Conservation (phyloP, 2,329 filamentous ascomycete genomes). For the Fusarium sororula region DNA sequence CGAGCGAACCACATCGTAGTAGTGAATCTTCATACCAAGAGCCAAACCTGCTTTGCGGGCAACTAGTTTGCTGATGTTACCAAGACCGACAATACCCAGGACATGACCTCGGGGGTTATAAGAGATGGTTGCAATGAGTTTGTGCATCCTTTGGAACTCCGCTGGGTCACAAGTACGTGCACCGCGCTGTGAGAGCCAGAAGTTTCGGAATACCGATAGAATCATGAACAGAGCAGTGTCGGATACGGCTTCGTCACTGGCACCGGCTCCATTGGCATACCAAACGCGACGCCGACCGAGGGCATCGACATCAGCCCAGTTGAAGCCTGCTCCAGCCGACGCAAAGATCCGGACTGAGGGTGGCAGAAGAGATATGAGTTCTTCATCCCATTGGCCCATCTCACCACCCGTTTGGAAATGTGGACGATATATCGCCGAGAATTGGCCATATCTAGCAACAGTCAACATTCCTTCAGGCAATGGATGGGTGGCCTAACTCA, state of each 20-base stretch:
- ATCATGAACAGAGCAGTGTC: conserved; percentile 55
- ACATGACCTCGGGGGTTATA: conserved; percentile 58
- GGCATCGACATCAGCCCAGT: conserved; percentile 67
- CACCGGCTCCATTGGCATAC: conserved; percentile 55
- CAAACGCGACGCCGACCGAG: conserved; percentile 51
- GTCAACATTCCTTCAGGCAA: background rate
- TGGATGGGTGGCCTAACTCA: background rate
- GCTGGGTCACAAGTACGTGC: conserved; percentile 30
- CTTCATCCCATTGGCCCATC: conserved; percentile 68
- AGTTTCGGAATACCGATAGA: conserved; percentile 59
- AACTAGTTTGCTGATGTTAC: conserved; percentile 55
- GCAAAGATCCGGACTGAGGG: conserved; percentile 65
- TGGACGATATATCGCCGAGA: conserved; percentile 60
- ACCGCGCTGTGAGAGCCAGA: conserved; percentile 52
- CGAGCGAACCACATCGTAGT: conserved; percentile 55
- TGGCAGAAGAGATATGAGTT: conserved; percentile 64
- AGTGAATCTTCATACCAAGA: conserved; percentile 64
- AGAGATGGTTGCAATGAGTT: conserved; percentile 48
- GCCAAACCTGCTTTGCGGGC: conserved; percentile 55
- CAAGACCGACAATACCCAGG: conserved; percentile 63
- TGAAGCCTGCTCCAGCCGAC: conserved; percentile 68
- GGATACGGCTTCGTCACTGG: conserved; percentile 55
- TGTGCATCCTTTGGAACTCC: conserved; percentile 27
- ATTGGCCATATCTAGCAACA: conserved; percentile 30
- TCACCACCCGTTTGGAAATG: conserved; percentile 70